Conservation (phyloP, 176 grass and related monocot species). For the Dactylis glomerata region DNA sequence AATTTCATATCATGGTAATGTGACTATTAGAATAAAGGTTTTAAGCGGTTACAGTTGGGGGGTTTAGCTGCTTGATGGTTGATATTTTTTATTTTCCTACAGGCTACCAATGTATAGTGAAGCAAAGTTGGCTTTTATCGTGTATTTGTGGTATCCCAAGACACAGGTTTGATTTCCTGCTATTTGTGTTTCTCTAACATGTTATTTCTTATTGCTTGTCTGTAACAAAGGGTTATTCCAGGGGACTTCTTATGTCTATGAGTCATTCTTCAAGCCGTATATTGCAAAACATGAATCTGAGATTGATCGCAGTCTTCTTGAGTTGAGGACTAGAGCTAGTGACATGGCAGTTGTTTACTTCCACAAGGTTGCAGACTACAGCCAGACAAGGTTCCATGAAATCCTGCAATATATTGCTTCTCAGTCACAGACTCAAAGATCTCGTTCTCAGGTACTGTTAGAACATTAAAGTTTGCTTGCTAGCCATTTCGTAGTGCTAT, state of each 20-base stretch:
- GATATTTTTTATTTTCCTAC: not conserved
- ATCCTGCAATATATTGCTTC: constrained; percentile 76
- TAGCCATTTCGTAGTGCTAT: not conserved
- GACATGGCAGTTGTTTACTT: constrained; percentile 56
- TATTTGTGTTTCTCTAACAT: not conserved
- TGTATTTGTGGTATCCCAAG: constrained; percentile 90
- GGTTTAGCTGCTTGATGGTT: not conserved
- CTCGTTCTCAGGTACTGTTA: constrained; percentile 34
- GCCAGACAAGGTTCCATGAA: constrained; percentile 77
- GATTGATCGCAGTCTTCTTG: constrained; percentile 75
- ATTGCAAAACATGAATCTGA: constrained; percentile 78
- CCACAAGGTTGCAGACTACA: constrained; percentile 59
- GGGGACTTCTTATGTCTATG: constrained; percentile 88
- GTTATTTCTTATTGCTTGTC: not conserved
- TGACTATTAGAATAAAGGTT: not conserved
- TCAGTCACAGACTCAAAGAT: constrained; percentile 38
- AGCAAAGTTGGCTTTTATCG: constrained; percentile 85
- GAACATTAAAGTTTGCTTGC: constrained; percentile 7
- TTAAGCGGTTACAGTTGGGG: not conserved
- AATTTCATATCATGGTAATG: constrained; percentile 87
- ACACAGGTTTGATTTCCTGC: constrained; percentile 50
- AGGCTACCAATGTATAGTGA: constrained; percentile 97
- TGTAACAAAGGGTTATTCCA: constrained; percentile 37
- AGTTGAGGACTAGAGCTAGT: constrained; percentile 62
- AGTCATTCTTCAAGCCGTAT: constrained; percentile 74